Evolutionary conservation across 352 stramenopile genomes (phyloP), one percentile per base, ranked within the genome.

Genomic region (Globisporangium sylvaticum): DNA sequence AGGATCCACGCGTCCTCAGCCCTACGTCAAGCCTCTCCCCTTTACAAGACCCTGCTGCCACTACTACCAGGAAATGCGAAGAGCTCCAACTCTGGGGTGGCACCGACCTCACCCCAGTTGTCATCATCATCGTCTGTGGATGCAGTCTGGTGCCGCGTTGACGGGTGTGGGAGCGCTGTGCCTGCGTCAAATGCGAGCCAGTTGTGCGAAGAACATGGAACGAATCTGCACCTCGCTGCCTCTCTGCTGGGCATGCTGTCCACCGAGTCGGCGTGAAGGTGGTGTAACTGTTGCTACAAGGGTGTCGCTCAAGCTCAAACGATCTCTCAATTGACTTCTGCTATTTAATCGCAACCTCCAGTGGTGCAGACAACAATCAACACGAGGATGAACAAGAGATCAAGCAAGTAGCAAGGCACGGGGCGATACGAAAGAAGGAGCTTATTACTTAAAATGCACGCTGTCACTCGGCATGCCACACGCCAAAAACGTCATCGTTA

Each of bases 191-290:
- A 34, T 1, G 32, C 15, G 37, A 66, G 68, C 20, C 60, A 62
- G 7, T 39, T 67, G 53, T 70, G 68, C 22, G 48, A 62, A 14
- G 56, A 71, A 10, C 68, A 73, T 37, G 48, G 54, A 31, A 64
- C 58, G 42, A 67, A 64, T 42, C 15, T 71, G 18, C 24, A 42
- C 27, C 53, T 65, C 37, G 68, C 68, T 1, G 58, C 64, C 6
- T 73, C 68, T 31, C 32, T 73, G 18, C 50, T 73, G 18, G 64
- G 39, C 22, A 71, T 73, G 64, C 52, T 70, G 29, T 55, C 65
- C 5, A 25, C 31, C 0, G 32, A 65, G 7, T 31, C 27, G 14
- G 12, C 31, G 18, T 72, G 66, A 58, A 58, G 25, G 2, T 5
- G 29, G 37, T 14, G 48, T 7, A 56, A 32, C 22, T 12, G 5